phyloP scores from a whole-genome alignment of 495 filamentous ascomycete species.

The Parathielavia appendiculata region DNA sequence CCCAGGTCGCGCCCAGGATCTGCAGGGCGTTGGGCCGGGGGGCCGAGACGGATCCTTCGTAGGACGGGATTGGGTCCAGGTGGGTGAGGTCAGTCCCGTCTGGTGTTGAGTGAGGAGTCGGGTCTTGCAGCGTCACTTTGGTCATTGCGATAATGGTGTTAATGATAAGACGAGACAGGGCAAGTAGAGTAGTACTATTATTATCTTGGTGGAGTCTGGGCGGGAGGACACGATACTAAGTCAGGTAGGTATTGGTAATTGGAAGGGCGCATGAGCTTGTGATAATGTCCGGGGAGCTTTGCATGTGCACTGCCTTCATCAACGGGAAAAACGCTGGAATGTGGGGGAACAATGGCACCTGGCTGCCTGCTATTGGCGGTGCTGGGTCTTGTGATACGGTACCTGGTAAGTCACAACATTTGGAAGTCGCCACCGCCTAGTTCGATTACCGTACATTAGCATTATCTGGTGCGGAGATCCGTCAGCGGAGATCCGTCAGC shows the following conservation, averaged over 20 bases:
- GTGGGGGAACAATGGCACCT: no score
- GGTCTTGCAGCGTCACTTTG: background rate
- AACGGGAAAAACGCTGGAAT: no score
- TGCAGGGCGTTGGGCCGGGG: constrained; percentile 10
- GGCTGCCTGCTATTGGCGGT: no score
- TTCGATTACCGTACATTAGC: no score
- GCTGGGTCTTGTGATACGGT: no score
- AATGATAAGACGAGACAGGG: background rate
- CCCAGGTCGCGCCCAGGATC: constrained; percentile 27
- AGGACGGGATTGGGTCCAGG: constrained; percentile 10
- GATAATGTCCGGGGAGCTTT: no score
- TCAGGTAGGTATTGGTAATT: background rate
- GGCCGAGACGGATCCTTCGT: constrained; percentile 7
- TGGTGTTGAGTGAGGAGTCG: background rate
- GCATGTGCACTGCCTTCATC: no score
- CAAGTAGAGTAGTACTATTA: background rate
- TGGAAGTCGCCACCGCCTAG: no score
- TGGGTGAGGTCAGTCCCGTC: background rate
- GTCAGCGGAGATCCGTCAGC: no score
- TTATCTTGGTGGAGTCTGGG: background rate
- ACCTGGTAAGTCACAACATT: no score
- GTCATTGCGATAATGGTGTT: constrained; percentile 1
- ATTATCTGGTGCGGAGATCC: no score
- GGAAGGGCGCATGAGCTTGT: background rate
- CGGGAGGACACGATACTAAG: no score